These are phyloP conservation scores for Ophiostoma ips DNA, from an alignment of 2,329 filamentous ascomycete genomes.

Conservation along the genomic window DNA sequence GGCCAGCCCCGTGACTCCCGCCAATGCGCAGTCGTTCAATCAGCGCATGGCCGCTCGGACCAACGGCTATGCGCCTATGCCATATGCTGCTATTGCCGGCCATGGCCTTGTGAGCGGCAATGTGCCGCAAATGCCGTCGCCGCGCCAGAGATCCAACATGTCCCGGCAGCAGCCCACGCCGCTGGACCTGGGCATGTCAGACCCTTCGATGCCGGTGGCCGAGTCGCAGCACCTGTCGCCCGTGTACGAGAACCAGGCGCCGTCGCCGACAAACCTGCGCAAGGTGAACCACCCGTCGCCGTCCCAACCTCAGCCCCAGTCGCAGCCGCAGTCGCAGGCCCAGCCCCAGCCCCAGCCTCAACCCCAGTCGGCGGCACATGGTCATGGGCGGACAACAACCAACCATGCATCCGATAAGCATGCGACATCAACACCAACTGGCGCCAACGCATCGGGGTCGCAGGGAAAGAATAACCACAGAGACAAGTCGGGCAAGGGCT, in stretches of 20 bases:
- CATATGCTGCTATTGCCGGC: constrained; percentile 17
- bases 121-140: constrained; percentile 18
- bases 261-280: constrained; percentile 49
- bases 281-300: constrained; percentile 23
- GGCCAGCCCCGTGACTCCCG: background rate
- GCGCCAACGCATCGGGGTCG: background rate
- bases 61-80: constrained; percentile 13
- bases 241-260: constrained; percentile 58
- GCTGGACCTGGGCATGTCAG: constrained; percentile 39
- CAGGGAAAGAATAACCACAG: constrained; percentile 7
- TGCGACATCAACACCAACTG: background rate
- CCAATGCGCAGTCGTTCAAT: constrained; percentile 17
- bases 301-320: background rate
- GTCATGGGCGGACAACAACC: background rate
- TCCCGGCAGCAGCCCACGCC: constrained; percentile 35
- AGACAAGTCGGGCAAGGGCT: constrained; percentile 5
- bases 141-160: constrained; percentile 22
- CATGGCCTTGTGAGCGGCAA: constrained; percentile 16
- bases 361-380: background rate
- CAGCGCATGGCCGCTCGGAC: constrained; percentile 20
- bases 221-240: constrained; percentile 47
- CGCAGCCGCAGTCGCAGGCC: background rate
- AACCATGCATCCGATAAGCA: background rate
- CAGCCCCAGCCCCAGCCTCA: background rate
- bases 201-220: constrained; percentile 25